Conservation (phyloP, 495 filamentous ascomycete species). For the Penicillium atrosanguineum region DNA sequence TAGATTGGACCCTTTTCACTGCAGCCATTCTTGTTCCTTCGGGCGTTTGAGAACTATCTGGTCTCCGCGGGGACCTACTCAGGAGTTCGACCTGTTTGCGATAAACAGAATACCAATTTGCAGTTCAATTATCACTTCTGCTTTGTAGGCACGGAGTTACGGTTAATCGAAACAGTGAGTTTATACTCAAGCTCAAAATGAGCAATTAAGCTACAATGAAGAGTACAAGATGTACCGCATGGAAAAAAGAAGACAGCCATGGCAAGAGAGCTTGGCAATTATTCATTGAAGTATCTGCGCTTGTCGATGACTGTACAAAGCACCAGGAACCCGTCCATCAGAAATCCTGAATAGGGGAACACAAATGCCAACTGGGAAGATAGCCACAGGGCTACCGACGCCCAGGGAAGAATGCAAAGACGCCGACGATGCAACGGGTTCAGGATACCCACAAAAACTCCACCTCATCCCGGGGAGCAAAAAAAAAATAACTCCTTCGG, state of each 20-base stretch:
- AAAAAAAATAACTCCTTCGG: neutral
- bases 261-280: neutral
- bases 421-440: slow-evolving; percentile 25
- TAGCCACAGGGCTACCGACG: slow-evolving; percentile 6
- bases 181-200: too few species aligned
- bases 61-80: too few species aligned
- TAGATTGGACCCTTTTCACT: too few species aligned
- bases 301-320: neutral
- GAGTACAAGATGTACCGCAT: neutral
- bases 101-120: too few species aligned
- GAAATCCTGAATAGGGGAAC: neutral
- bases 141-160: too few species aligned
- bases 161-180: too few species aligned
- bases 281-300: neutral
- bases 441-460: slow-evolving; percentile 2
- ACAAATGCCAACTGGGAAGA: neutral
- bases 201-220: neutral
- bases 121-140: too few species aligned
- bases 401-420: slow-evolving; percentile 15
- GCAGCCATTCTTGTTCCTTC: neutral
- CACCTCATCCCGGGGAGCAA: slow-evolving; percentile 1
- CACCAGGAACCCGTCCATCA: neutral
- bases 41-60: too few species aligned
- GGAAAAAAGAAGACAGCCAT: neutral
- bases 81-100: too few species aligned